These are phyloP conservation scores for Phanerodontia chrysosporium DNA, from an alignment of 768 basidiomycete species.

Conservation along the genomic window DNA sequence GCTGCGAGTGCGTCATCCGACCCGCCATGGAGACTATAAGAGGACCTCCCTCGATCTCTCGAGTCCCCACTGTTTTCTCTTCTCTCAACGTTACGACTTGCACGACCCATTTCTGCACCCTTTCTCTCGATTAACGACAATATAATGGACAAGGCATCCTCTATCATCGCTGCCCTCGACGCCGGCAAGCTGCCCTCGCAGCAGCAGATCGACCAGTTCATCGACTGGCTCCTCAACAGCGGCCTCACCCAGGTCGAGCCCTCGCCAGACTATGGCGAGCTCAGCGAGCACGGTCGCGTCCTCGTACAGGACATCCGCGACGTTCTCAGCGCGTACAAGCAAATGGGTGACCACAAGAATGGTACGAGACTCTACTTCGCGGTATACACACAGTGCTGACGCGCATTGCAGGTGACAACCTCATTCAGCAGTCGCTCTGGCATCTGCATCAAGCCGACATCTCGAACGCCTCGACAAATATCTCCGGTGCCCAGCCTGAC, in stretches of 20 bases:
- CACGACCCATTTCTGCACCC: neutral
- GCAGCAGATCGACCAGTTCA: constrained; percentile 46
- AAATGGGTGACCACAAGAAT: constrained; percentile 53
- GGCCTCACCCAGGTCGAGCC: constrained; percentile 45
- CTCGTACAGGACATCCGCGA: constrained; percentile 47
- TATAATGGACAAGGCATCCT: constrained; percentile 59
- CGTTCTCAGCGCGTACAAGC: constrained; percentile 56
- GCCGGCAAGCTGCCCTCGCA: constrained; percentile 70
- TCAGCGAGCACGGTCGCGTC: constrained; percentile 52
- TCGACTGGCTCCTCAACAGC: constrained; percentile 52
- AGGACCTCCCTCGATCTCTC: neutral
- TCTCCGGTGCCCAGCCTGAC: constrained; percentile 25
- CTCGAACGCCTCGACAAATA: constrained; percentile 31
- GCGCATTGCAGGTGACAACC: constrained; percentile 47
- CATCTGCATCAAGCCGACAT: constrained; percentile 57
- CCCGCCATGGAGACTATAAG: neutral
- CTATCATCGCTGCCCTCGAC: constrained; percentile 61
- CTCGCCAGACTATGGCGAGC: constrained; percentile 31
- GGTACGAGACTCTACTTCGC: constrained; percentile 28
- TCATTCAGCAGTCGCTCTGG: constrained; percentile 64
- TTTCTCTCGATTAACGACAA: neutral
- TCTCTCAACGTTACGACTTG: neutral
- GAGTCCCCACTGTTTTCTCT: neutral
- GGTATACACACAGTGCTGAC: neutral
- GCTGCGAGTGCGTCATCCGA: neutral